Evolutionary conservation across 129 eudicot genomes (phyloP).

Genomic region (Mikania micrantha): DNA sequence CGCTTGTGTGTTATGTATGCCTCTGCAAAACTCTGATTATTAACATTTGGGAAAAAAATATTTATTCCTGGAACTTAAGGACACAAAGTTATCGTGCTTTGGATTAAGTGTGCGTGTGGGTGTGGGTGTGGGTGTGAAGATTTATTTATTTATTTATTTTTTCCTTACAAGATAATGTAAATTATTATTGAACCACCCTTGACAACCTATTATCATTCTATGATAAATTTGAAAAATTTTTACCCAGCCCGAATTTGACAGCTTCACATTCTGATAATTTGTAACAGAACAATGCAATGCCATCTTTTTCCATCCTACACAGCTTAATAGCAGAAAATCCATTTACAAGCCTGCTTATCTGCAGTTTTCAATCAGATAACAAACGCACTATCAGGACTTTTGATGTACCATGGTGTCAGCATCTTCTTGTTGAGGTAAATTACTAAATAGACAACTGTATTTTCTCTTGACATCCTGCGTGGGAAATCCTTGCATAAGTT

Average conservation of each 20-base stretch:
- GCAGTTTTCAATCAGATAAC: slow-evolving; percentile 42
- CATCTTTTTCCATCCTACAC: slow-evolving; percentile 64
- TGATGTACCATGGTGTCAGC: slow-evolving; percentile 55
- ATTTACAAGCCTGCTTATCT: slow-evolving; percentile 75
- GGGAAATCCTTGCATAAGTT: neutral
- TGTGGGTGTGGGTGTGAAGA: slow-evolving; percentile 11
- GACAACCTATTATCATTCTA: neutral
- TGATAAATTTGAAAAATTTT: neutral
- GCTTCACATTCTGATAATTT: slow-evolving; percentile 15
- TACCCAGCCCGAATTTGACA: slow-evolving; percentile 7
- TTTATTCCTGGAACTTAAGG: neutral
- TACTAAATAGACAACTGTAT: neutral
- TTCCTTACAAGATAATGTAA: neutral
- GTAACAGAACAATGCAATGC: slow-evolving; percentile 54
- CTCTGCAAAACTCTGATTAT: slow-evolving; percentile 3
- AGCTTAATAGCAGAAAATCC: slow-evolving; percentile 67
- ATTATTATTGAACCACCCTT: slow-evolving; percentile 4
- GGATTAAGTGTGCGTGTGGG: slow-evolving; percentile 8
- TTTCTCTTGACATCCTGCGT: neutral
- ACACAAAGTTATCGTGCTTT: neutral
- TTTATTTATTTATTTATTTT: neutral
- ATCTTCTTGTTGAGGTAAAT: slow-evolving; percentile 72
- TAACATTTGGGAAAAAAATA: too few species aligned
- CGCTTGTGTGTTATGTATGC: neutral
- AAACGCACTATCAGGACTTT: slow-evolving; percentile 28